Evolutionary conservation across 495 filamentous ascomycete genomes (phyloP).

Genomic region (Immersiella caudata): DNA sequence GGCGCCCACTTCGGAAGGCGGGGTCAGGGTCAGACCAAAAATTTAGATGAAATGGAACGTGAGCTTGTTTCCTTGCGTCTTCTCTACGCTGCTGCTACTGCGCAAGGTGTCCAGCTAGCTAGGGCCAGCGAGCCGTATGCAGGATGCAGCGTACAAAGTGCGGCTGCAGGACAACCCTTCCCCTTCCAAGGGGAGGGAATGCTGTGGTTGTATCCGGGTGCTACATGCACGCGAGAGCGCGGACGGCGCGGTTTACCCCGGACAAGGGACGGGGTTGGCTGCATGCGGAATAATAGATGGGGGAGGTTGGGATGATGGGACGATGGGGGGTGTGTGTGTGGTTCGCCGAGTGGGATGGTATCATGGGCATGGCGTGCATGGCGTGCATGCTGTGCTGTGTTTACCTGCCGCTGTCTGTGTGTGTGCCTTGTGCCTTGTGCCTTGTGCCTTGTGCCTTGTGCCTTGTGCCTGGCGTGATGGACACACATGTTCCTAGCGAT

Average conservation of each 20-base stretch:
- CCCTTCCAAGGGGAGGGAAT: not conserved
- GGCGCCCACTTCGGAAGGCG: not conserved
- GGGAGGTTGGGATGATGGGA: not conserved
- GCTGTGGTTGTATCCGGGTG: not conserved
- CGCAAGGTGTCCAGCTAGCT: not conserved
- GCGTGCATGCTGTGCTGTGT: too few relatives aligned
- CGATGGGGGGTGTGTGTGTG: not conserved
- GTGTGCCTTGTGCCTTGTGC: not conserved
- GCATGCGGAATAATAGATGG: not conserved
- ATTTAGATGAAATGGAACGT: not conserved
- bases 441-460: not conserved
- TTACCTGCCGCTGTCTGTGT: not conserved
- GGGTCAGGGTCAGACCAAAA: not conserved
- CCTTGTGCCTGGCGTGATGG: not conserved
- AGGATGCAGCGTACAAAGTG: not conserved
- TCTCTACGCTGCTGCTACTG: not conserved
- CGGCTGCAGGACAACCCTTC: not conserved
- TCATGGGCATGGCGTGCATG: too few relatives aligned
- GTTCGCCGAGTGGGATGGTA: not conserved
- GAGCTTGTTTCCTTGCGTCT: not conserved
- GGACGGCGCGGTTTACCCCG: not conserved
- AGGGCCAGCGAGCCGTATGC: not conserved
- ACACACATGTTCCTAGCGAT: not conserved
- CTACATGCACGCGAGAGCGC: not conserved
- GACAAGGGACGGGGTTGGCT: not conserved